Base-by-base conservation (phyloP, 768 basidiomycete genomes). In the Boletellus sp. region DNA sequence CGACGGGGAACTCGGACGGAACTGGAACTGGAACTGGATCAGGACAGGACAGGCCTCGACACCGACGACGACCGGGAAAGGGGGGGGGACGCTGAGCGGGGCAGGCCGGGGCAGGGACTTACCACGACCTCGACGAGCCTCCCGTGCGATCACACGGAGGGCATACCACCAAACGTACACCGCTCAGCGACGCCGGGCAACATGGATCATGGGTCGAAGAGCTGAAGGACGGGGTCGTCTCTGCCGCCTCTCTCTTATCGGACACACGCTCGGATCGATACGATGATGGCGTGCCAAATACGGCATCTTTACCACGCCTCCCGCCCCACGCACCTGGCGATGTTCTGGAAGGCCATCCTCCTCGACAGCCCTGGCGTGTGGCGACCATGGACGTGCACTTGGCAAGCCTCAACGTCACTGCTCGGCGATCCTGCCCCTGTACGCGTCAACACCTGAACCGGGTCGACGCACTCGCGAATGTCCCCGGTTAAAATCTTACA, bases 251-350 rank as follows among this genome's bases (percentile, higher is more conserved):
- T n/a, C 16, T 54, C 54, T 65, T 65, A 65, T 64, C 62, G 7
- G 3, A n/a, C 32, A 19, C 52, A 15, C 13, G 15, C 38, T 59
- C 62, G 63, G 63, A 63, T 63, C 63, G 62, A 63, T 65, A 46
- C 62, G 60, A 59, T 13, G 9, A 16, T 11, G 5, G 36, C 36
- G 5, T 26, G 12, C 13, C 19, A 22, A 11, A 38, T 22, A 28
- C 10, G 9, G 42, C 4, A 28, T 6, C 13, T 11, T 19, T 36
- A 15, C 28, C 42, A 19, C 48, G 42, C 36, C 8, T 12, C 6
- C 10, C 20, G 12, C 22, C 39, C 17, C 23, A n/a, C n/a, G n/a
- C n/a, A n/a, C n/a, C n/a, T n/a, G n/a, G n/a, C n/a, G n/a, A n/a
- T n/a, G n/a, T n/a, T n/a, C n/a, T n/a, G n/a, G n/a, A n/a, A n/a